Percentiles rank a stretch among this genome's conserved stretches.
These are phyloP conservation scores for Termitomyces sp. DNA, from an alignment of 768 basidiomycete species.

Conservation along the genomic window DNA sequence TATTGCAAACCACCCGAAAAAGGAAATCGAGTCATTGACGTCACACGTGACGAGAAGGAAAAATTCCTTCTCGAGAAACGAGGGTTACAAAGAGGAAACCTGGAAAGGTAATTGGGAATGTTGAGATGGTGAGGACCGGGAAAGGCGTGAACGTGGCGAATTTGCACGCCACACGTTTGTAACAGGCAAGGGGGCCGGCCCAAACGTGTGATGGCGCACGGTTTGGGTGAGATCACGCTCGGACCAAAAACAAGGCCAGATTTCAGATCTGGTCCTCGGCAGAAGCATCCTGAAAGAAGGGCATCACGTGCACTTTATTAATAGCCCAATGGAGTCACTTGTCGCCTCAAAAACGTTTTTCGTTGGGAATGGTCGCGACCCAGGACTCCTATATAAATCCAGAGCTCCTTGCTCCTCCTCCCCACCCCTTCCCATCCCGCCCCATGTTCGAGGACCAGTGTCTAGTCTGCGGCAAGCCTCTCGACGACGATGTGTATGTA, in stretches of 20 bases:
- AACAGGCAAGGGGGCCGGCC: constrained; percentile 16
- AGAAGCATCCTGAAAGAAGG: constrained; percentile 13
- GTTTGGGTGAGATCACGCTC: constrained; percentile 12
- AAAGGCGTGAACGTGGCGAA: constrained; percentile 16
- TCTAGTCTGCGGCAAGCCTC: constrained; percentile 65
- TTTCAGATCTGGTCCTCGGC: constrained; percentile 18
- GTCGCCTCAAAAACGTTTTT: constrained; percentile 31
- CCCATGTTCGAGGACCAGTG: constrained; percentile 80
- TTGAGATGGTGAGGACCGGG: neutral
- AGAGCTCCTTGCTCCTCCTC: constrained; percentile 6
- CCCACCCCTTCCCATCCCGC: constrained; percentile 7
- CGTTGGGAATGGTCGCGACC: constrained; percentile 34
- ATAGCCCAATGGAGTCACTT: constrained; percentile 29
- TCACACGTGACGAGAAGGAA: constrained; percentile 7
- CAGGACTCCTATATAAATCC: constrained; percentile 33
- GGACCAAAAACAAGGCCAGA: neutral
- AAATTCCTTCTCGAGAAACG: neutral
- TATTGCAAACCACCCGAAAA: neutral
- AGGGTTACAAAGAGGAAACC: too few species aligned
- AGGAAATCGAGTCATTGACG: constrained; percentile 10
- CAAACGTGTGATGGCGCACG: constrained; percentile 29
- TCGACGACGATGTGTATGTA: constrained; percentile 59
- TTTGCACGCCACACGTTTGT: constrained; percentile 27
- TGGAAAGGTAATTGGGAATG: too few species aligned
- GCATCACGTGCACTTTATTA: constrained; percentile 18